Evolutionary conservation across 2,329 filamentous ascomycete species (phyloP).

Genomic region (Aspergillus terreus): DNA sequence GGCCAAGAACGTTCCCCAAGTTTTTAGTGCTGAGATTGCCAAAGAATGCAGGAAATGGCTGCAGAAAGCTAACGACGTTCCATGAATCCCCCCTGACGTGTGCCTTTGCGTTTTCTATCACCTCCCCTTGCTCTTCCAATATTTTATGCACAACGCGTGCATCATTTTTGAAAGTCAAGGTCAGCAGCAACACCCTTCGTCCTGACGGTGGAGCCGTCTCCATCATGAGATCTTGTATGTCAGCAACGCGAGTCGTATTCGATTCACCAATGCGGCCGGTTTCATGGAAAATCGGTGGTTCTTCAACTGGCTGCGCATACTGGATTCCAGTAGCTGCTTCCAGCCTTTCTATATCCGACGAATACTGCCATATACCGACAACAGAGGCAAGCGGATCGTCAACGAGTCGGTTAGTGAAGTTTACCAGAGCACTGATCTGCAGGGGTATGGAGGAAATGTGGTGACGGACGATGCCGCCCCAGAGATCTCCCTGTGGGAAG

Average conservation of each 20-base stretch:
- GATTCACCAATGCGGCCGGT: background rate
- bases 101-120: background rate
- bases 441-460: no score
- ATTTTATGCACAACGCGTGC: background rate
- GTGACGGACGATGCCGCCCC: background rate
- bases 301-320: no score
- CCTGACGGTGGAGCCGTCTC: conserved; percentile 3
- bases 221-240: conserved; percentile 1
- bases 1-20: conserved; percentile 2
- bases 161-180: conserved; percentile 1
- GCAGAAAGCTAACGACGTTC: background rate
- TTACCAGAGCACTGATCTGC: no score
- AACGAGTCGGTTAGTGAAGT: no score
- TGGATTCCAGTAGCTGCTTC: no score
- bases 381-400: no score
- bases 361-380: no score
- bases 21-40: background rate
- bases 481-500: background rate
- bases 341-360: no score
- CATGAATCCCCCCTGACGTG: background rate
- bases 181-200: conserved; percentile 1
- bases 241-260: background rate
- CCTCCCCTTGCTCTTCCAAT: background rate
- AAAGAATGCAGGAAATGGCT: background rate
- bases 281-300: no score